These are phyloP conservation scores for Oryza glumipatula DNA, from an alignment of 176 grass and related monocot species.

Conservation along the genomic window DNA sequence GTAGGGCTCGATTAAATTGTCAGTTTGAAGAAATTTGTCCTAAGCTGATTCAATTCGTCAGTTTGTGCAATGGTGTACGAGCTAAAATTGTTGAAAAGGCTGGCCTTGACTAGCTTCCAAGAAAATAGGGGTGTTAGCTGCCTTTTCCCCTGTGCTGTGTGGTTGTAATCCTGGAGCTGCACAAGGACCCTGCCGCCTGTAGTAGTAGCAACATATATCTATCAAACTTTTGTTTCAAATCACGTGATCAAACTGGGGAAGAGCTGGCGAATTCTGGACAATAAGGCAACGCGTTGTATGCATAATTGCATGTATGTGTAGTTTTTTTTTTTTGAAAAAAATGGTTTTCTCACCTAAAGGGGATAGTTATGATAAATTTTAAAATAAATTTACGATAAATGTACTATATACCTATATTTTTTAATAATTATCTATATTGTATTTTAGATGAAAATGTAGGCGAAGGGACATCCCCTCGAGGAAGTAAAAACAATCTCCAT, in stretches of 20 bases:
- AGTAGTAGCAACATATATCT: not conserved
- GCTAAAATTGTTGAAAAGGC: constrained; percentile 24
- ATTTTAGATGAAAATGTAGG: no score
- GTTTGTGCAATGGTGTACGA: no score
- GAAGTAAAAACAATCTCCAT: no score
- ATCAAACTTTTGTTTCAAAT: constrained; percentile 2
- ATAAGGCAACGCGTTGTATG: not conserved
- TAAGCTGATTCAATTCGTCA: not conserved
- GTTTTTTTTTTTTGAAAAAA: no score
- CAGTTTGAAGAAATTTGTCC: not conserved
- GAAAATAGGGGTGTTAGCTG: constrained; percentile 5
- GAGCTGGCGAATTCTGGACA: not conserved
- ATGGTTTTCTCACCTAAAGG: no score
- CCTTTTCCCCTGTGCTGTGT: constrained; percentile 11
- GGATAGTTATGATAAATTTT: no score
- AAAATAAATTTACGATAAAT: no score
- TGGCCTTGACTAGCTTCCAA: not conserved
- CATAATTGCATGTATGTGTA: not conserved
- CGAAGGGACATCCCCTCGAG: no score
- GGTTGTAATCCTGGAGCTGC: not conserved
- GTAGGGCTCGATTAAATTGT: not conserved
- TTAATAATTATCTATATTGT: no score
- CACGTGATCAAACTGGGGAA: constrained; percentile 20
- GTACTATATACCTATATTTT: no score
- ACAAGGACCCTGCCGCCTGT: constrained; percentile 4